Base-by-base conservation (phyloP, 495 filamentous ascomycete genomes). In the Hypomontagnella monticulosa region DNA sequence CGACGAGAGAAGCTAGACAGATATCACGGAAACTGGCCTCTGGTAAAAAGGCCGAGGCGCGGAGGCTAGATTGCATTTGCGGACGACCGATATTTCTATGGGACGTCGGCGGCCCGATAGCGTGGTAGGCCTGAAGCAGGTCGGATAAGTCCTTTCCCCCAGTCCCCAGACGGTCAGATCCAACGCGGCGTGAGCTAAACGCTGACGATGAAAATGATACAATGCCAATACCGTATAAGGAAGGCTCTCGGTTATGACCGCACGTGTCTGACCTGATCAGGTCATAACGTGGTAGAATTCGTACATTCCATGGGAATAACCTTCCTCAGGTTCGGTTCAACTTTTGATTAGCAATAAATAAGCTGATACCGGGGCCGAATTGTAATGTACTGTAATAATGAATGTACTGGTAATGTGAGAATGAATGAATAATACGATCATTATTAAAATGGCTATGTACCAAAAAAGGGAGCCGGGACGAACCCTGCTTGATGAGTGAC, bases 71-170 rank as follows among this genome's bases (percentile, higher is more conserved):
- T 56, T 27, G 5, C 52, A 34, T 49, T 54, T 49, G 54, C 59
- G 65, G 65, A 60, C 16, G 54, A 53, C 65, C 53, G 59, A 68
- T 62, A 63, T 46, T 44, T 57, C 55, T 54, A 63, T 59, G 43
- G 55, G 60, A 61, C 43, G 38, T 46, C 56, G 32, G 14, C 66
- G 66, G 66, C 4, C 66, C 66, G 66, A 69, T 69, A 69, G 33
- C 23, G 49, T 60, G 33, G 49, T 57, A 18, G 46, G 20, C 50
- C 30, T 49, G 27, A 42, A 27, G 41, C 4, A 23, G 38, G 20
- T 57, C 64, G 44, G 65, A 14, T 18, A 8, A 18, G 6, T 8
- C 12, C 12, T 41, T n/a, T 14, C 9, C 30, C 37, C 8, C 8
- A 43, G 40, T 44, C 49, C 32, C 46, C 32, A 46, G 32, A 12